Evolutionary conservation across 1,284 basidiomycete species (phyloP), one percentile per base, ranked within the genome.

Genomic region (Xanthoconium separans): DNA sequence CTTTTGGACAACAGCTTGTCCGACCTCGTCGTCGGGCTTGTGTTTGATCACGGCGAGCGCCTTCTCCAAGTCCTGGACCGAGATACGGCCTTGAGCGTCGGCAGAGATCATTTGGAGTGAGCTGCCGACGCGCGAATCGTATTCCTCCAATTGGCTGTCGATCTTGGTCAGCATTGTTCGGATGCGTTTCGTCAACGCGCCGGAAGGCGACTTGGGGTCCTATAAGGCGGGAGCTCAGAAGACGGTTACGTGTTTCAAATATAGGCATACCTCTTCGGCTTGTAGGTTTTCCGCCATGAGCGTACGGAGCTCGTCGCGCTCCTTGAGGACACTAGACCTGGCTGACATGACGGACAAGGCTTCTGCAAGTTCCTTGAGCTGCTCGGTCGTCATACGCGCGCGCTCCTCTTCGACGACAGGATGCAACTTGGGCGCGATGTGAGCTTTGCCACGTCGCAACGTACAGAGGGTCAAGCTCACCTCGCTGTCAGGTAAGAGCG

Each of bases 351-450:
- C 84, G 8, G 90, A 89, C 49, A 99, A 77, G 1, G 96, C 94
- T 66, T 97, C 95, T 44, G 91, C 89, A 43, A 99, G 83, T 73
- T 99, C 96, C 65, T 88, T 89, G 24, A 99, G 81, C 70, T 99
- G 97, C 70, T 99, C 96, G 36, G 92, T 86, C 6, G 95, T 99
- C 96, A 99, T 98, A 52, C 93, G 87, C 31, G 93, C 93, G 61
- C 91, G 84, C 44, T 85, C 83, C 49, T 83, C 81, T 54, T 68
- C 65, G 2, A 57, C 65, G 56, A 89, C 83, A 24, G 82, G 80
- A 54, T 73, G 71, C 37, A 78, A 58, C 78, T 78, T 49, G 0
- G 4, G 42, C 24, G 15, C 6, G 5, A 34, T 34, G 36, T 53
- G 4, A 53, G 46, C 37, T n/a, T n/a, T 6, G 6, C 18, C 0